Base-by-base conservation (phyloP, 768 basidiomycete species). In the Suillus alpinus region DNA sequence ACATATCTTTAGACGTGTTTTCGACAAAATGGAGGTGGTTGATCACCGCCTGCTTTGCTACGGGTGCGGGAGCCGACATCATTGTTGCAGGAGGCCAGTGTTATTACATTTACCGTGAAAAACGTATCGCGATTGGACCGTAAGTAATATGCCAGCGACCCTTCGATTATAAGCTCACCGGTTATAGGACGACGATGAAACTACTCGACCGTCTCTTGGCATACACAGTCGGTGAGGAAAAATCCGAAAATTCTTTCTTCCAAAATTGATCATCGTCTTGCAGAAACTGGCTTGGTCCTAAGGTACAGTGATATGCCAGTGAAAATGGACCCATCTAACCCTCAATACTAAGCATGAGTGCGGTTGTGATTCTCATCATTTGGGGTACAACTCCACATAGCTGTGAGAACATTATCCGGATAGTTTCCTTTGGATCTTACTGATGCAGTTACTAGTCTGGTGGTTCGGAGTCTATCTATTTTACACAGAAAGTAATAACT, bases 31-130 rank as follows among this genome's bases (percentile, higher is more conserved):
- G 43, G 61, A 55, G 57, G 6, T 71, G 70, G 70, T 47, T 71
- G 7, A 47, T 71, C 6, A 63, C 60, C 7, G 40, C 64, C n/a
- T 62, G 68, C 12, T 44, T 72, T 3, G 56, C 58, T 20, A 36
- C 68, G 16, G 68, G 68, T 8, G 67, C 65, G 12, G 47, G 44
- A 6, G 63, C 61, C 4, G 70, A 70, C 43, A 40, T 63, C 6
- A 58, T 68, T 2, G 29, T 71, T 7, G 66, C 67, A n/a, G 51
- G 29, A 6, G 40, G 63, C 1, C 56, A 68, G 34, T 70, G 69
- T 40, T 71, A 62, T 59, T 65, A 66, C 46, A 53, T 71, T 36
- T 37, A 29, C 10, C 50, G 32, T 18, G 49, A 58, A 52, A 58
- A 26, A 51, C 6, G 32, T 9, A 2, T 10, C 18, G 49, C 57